Base-by-base conservation (phyloP, 139 green algal genomes). In the Pseudopediastrum boryanum region DNA sequence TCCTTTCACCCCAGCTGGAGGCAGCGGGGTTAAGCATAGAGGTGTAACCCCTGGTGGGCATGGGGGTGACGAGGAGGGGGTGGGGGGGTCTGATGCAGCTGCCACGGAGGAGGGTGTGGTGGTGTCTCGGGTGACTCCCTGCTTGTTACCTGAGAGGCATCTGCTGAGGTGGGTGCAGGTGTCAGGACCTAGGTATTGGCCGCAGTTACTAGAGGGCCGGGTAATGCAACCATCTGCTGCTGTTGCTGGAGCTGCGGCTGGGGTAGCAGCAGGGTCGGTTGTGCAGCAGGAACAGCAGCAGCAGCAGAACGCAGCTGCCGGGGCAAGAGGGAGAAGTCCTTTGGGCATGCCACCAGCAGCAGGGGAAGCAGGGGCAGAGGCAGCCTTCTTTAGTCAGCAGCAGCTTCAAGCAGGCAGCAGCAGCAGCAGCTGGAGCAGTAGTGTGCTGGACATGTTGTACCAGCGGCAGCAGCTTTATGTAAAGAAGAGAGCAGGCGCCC, bases 181-280 rank as follows among this genome's bases (percentile, higher is more conserved):
- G 56, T 83, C 82, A 4, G 91, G 92, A 0, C 90, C 91, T 1
- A 74, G 92, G 23, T 97, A 96, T 75, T 97, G 91, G 91, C 72
- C 85, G 8, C 87, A 94, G 56, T n/a, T n/a, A n/a, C n/a, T n/a
- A n/a, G n/a, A n/a, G n/a, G n/a, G n/a, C n/a, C n/a, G n/a, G n/a
- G n/a, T n/a, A n/a, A n/a, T n/a, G n/a, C n/a, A n/a, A n/a, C n/a
- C n/a, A n/a, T n/a, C n/a, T n/a, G n/a, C n/a, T n/a, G n/a, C n/a
- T n/a, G n/a, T n/a, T n/a, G n/a, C n/a, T n/a, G n/a, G n/a, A n/a
- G n/a, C n/a, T n/a, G n/a, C n/a, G n/a, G n/a, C n/a, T n/a, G n/a
- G n/a, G n/a, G n/a, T n/a, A n/a, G n/a, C n/a, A n/a, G n/a, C n/a
- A n/a, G n/a, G n/a, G n/a, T n/a, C n/a, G n/a, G n/a, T n/a, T n/a